Evolutionary conservation across 352 stramenopile genomes (phyloP).

Genomic region (Pythium apleroticum): DNA sequence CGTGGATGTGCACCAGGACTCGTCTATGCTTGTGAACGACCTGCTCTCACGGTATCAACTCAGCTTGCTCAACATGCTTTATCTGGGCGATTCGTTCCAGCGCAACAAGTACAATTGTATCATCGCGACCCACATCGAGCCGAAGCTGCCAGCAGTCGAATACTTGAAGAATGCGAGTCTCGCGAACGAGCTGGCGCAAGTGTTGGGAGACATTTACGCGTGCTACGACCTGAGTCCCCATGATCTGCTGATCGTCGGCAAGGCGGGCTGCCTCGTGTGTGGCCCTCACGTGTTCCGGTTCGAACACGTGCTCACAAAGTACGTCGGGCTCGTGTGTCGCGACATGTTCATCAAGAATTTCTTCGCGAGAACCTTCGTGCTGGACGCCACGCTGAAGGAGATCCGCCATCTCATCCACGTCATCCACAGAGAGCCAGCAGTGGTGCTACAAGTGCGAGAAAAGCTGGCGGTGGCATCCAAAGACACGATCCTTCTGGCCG

Average conservation of each 20-base stretch:
- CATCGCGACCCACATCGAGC: constrained; percentile 95
- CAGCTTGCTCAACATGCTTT: constrained; percentile 95
- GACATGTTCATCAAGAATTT: constrained; percentile 98
- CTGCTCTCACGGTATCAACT: constrained; percentile 96
- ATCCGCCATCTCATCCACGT: constrained; percentile 90
- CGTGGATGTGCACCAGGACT: constrained; percentile 97
- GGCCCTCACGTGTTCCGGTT: constrained; percentile 95
- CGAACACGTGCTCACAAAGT: constrained; percentile 94
- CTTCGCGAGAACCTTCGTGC: constrained; percentile 95
- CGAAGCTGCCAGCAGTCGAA: constrained; percentile 93
- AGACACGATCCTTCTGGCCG: constrained; percentile 94
- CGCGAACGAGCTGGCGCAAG: constrained; percentile 96
- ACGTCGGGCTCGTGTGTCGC: constrained; percentile 94
- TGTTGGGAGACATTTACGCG: constrained; percentile 92
- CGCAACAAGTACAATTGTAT: constrained; percentile 98
- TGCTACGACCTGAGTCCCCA: constrained; percentile 95
- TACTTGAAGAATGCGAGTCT: constrained; percentile 95
- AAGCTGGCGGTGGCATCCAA: constrained; percentile 91
- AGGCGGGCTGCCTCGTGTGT: constrained; percentile 91
- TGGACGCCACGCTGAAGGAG: constrained; percentile 95
- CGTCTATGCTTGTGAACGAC: constrained; percentile 94
- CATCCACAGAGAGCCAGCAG: constrained; percentile 83
- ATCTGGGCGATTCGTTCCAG: constrained; percentile 93
- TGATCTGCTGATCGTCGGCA: constrained; percentile 95
- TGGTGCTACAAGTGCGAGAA: constrained; percentile 85